Conservation (phyloP, 257 asterid species). For the Nicotiana otophora region DNA sequence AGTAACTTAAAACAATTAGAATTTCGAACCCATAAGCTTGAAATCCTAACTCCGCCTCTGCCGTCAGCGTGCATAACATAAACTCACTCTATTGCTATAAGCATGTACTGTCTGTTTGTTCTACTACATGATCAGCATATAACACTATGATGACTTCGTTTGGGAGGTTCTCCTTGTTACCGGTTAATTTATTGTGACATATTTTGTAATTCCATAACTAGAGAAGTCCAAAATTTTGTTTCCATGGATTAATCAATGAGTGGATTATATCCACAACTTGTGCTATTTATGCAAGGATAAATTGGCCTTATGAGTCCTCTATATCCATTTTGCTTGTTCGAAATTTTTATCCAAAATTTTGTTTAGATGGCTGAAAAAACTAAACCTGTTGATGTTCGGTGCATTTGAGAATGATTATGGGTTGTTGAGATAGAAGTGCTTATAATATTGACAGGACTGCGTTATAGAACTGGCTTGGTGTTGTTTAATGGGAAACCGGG, state of each 20-base stretch:
- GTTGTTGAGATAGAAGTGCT: background rate
- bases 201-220: background rate
- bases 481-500: conserved; percentile 65
- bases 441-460: background rate
- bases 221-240: background rate
- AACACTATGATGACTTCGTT: background rate
- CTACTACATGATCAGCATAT: background rate
- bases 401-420: background rate
- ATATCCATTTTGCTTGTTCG: background rate
- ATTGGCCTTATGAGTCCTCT: background rate
- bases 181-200: background rate
- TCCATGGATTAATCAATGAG: background rate
- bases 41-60: too few relatives aligned
- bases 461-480: conserved; percentile 16
- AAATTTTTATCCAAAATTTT: background rate
- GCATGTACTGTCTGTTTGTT: background rate
- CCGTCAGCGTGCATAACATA: too few relatives aligned
- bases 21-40: too few relatives aligned
- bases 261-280: background rate
- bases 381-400: background rate
- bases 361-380: background rate
- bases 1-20: too few relatives aligned
- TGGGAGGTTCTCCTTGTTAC: background rate
- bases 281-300: background rate
- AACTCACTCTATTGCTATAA: background rate